Conservation (phyloP, 768 basidiomycete genomes). For the Rhizopogon vesiculosus region DNA sequence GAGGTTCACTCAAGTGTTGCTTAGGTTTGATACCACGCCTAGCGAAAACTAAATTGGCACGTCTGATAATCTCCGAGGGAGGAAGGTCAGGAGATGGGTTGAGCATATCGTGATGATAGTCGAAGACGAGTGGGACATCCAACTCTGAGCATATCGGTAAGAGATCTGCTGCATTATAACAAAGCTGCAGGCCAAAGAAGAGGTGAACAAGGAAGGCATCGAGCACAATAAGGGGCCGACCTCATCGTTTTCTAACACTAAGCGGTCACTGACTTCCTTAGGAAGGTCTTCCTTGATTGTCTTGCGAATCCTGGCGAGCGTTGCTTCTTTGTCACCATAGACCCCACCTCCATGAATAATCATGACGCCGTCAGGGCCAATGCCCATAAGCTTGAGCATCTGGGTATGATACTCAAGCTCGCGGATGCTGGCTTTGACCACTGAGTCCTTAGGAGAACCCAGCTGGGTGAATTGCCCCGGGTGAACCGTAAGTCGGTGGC, state of each 20-base stretch:
- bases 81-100: slow-evolving; percentile 52
- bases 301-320: slow-evolving; percentile 68
- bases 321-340: slow-evolving; percentile 73
- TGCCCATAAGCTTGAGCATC: slow-evolving; percentile 81
- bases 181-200: slow-evolving; percentile 39
- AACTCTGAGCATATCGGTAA: slow-evolving; percentile 85
- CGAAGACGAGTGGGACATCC: slow-evolving; percentile 66
- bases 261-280: slow-evolving; percentile 58
- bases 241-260: slow-evolving; percentile 96
- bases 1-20: slow-evolving; percentile 88
- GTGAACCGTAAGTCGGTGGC: slow-evolving; percentile 80
- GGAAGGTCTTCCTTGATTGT: slow-evolving; percentile 59
- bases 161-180: slow-evolving; percentile 86
- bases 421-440: slow-evolving; percentile 70
- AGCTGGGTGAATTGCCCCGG: slow-evolving; percentile 86
- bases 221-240: slow-evolving; percentile 31
- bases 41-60: slow-evolving; percentile 70
- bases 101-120: slow-evolving; percentile 83
- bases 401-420: slow-evolving; percentile 87
- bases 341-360: slow-evolving; percentile 85
- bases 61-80: slow-evolving; percentile 62
- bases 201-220: not conserved
- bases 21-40: slow-evolving; percentile 81
- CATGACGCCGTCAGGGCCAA: slow-evolving; percentile 83
- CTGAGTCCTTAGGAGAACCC: slow-evolving; percentile 71